A percentile compares a stretch with the other conserved stretches of the same genome.
phyloP scores from a whole-genome alignment of 2,329 filamentous ascomycete genomes.

The Ophiostoma montium region DNA sequence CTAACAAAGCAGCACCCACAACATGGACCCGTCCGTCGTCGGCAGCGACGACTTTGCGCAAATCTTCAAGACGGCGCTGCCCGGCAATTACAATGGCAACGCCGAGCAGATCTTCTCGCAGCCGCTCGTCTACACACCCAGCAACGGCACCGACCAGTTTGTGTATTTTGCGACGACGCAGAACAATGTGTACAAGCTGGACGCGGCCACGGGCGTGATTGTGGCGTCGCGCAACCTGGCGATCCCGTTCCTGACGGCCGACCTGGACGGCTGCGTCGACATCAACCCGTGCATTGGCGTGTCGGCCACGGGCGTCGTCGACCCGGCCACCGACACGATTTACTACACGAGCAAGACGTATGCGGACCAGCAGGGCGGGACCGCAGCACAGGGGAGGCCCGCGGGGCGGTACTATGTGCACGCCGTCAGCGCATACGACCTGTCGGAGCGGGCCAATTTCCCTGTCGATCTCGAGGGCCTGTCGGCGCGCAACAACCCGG shows the following conservation, averaged over 20 bases:
- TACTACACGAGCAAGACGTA: conserved; percentile 38
- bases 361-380: conserved; percentile 20
- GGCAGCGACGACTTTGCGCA: conserved; percentile 39
- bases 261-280: conserved; percentile 32
- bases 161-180: conserved; percentile 35
- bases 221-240: conserved; percentile 26
- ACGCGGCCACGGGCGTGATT: conserved; percentile 31
- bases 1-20: conserved; percentile 32
- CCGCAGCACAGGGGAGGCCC: conserved; percentile 23
- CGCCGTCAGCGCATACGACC: conserved; percentile 30
- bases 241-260: conserved; percentile 31
- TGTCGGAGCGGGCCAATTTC: conserved; percentile 26
- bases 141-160: conserved; percentile 25
- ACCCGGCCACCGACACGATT: conserved; percentile 32
- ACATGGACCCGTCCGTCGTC: conserved; percentile 47
- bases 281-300: conserved; percentile 33
- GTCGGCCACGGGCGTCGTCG: conserved; percentile 35
- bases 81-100: conserved; percentile 35
- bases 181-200: conserved; percentile 35
- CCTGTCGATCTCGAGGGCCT: conserved; percentile 29
- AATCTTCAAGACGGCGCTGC: conserved; percentile 36
- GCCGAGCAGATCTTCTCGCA: conserved; percentile 39
- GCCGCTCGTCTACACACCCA: conserved; percentile 33
- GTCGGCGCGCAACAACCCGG: conserved; percentile 30
- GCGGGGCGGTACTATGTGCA: conserved; percentile 31